These are phyloP conservation scores for Grosmannia penicillata DNA, from an alignment of 2,329 filamentous ascomycete species.

Conservation along the genomic window DNA sequence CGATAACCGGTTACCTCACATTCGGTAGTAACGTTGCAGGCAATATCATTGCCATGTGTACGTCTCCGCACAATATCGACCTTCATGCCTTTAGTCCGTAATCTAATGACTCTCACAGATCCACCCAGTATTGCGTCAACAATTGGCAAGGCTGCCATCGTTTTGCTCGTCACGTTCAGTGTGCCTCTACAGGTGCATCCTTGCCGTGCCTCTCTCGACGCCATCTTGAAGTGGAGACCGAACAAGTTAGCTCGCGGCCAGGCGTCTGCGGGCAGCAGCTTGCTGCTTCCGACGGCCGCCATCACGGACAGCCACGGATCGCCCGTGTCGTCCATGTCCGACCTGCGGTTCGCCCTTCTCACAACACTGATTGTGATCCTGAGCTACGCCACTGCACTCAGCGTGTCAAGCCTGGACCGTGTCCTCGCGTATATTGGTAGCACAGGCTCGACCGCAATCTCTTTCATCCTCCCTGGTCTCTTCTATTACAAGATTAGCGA, in stretches of 20 bases:
- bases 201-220: slow-evolving; percentile 87
- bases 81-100: not conserved
- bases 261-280: slow-evolving; percentile 20
- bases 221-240: slow-evolving; percentile 42
- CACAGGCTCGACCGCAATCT: slow-evolving; percentile 89
- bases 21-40: slow-evolving; percentile 82
- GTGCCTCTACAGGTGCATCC: slow-evolving; percentile 93
- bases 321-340: slow-evolving; percentile 54
- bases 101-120: slow-evolving; percentile 24
- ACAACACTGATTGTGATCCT: slow-evolving; percentile 74
- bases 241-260: slow-evolving; percentile 25
- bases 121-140: slow-evolving; percentile 67
- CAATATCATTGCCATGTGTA: slow-evolving; percentile 91
- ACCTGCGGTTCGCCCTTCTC: slow-evolving; percentile 76
- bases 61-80: slow-evolving; percentile 18
- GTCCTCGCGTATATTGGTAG: slow-evolving; percentile 91
- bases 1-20: slow-evolving; percentile 88
- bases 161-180: slow-evolving; percentile 89
- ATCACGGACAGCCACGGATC: slow-evolving; percentile 33
- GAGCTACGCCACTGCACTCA: slow-evolving; percentile 80
- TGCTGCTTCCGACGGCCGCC: slow-evolving; percentile 24
- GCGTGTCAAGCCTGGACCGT: slow-evolving; percentile 74
- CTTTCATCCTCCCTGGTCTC: slow-evolving; percentile 86
- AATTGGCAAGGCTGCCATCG: slow-evolving; percentile 87
- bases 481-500: slow-evolving; percentile 98